Conservation (phyloP, 2,329 filamentous ascomycete genomes). For the Emericellopsis atlantica region DNA sequence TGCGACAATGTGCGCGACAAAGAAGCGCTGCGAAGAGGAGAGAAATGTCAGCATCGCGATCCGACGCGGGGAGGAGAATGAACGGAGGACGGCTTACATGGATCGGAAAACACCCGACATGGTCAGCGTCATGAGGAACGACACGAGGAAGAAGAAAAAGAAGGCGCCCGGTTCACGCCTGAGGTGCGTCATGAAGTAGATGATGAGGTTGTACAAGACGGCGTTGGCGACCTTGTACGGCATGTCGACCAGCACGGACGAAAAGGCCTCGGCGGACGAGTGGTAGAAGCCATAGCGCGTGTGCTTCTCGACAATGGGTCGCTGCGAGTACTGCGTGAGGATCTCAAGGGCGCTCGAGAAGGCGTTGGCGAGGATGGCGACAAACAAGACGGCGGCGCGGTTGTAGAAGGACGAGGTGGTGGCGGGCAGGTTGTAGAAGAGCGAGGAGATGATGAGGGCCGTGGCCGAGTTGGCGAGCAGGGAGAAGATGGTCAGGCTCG, state of each 20-base stretch:
- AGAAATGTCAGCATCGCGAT: not conserved
- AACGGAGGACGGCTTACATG: slow-evolving; percentile 9
- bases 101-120: slow-evolving; percentile 51
- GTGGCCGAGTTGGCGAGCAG: slow-evolving; percentile 31
- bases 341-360: slow-evolving; percentile 21
- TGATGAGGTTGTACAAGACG: slow-evolving; percentile 27
- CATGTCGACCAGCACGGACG: slow-evolving; percentile 26
- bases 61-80: not conserved
- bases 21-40: slow-evolving; percentile 8
- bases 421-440: slow-evolving; percentile 31
- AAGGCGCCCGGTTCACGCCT: slow-evolving; percentile 28
- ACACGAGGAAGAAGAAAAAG: slow-evolving; percentile 32
- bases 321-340: slow-evolving; percentile 22
- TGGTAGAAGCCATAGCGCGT: slow-evolving; percentile 25
- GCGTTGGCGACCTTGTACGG: slow-evolving; percentile 26
- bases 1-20: slow-evolving; percentile 41
- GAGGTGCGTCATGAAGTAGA: slow-evolving; percentile 36
- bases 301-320: slow-evolving; percentile 25
- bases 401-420: slow-evolving; percentile 28
- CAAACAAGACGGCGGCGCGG: slow-evolving; percentile 31
- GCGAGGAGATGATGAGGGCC: slow-evolving; percentile 33
- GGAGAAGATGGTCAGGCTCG: slow-evolving; percentile 29
- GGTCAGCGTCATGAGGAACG: slow-evolving; percentile 40
- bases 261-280: slow-evolving; percentile 18
- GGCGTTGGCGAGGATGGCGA: slow-evolving; percentile 36